A percentile compares a stretch with the other conserved stretches of the same genome.
Conservation (phyloP, 169 alveolate species). For the Cryptosporidium parvum region DNA sequence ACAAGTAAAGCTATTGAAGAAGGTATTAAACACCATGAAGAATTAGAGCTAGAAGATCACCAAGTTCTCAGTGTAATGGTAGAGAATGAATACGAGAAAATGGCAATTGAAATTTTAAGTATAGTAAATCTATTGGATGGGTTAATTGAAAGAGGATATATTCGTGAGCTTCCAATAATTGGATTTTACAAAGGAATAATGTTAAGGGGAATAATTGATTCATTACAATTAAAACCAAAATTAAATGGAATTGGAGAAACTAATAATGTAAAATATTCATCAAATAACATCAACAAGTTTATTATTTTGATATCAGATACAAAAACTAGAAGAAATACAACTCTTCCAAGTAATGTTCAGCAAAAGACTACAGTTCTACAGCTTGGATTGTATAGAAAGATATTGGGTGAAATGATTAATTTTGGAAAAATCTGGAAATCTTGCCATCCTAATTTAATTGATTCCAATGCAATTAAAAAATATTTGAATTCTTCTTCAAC, state of each 20-base stretch:
- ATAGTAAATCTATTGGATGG: constrained; percentile 36
- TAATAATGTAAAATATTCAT: not conserved
- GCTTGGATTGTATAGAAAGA: constrained; percentile 51
- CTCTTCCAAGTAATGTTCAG: constrained; percentile 57
- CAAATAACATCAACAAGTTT: constrained; percentile 15
- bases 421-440: constrained; percentile 47
- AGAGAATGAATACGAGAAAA: constrained; percentile 46
- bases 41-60: constrained; percentile 61
- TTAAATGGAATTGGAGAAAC: not conserved
- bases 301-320: constrained; percentile 57
- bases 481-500: not conserved
- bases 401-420: constrained; percentile 36
- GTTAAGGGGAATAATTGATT: constrained; percentile 64
- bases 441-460: not conserved
- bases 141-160: constrained; percentile 52
- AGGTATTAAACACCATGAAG: constrained; percentile 69
- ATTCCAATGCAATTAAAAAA: not conserved
- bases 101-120: constrained; percentile 31
- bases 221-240: constrained; percentile 50
- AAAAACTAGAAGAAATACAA: constrained; percentile 54
- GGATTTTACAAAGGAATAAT: constrained; percentile 57
- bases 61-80: constrained; percentile 37
- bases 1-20: constrained; percentile 71
- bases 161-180: constrained; percentile 64
- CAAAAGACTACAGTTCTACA: constrained; percentile 73